These are phyloP conservation scores for Trypanosomatidae sp. DNA, from an alignment of 208 protist species.

Conservation along the genomic window DNA sequence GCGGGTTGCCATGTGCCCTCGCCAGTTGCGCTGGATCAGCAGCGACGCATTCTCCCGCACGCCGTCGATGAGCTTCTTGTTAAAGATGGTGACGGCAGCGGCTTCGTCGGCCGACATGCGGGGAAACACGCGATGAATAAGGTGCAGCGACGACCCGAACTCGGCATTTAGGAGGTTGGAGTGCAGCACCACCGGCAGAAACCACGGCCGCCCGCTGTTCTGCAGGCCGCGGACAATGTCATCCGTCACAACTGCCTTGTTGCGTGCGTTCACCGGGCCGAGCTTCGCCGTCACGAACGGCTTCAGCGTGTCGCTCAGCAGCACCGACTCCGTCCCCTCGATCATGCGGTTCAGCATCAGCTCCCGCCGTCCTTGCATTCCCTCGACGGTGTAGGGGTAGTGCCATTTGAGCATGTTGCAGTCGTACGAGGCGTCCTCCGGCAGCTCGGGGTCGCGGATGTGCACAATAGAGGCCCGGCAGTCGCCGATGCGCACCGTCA, in stretches of 20 bases:
- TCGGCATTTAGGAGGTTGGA: conserved; percentile 78
- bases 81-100: conserved; percentile 70
- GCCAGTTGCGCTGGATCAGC: conserved; percentile 86
- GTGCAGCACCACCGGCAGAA: conserved; percentile 70
- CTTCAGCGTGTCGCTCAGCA: conserved; percentile 70
- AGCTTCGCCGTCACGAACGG: conserved; percentile 69
- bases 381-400: conserved; percentile 77
- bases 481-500: conserved; percentile 86
- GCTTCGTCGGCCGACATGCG: conserved; percentile 66
- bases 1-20: conserved; percentile 38
- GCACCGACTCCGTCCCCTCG: conserved; percentile 67
- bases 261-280: conserved; percentile 50
- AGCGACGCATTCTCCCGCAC: conserved; percentile 67
- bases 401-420: conserved; percentile 87
- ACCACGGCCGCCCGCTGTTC: conserved; percentile 74
- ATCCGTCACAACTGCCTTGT: conserved; percentile 44
- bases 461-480: conserved; percentile 80
- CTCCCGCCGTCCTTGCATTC: conserved; percentile 60
- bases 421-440: conserved; percentile 72
- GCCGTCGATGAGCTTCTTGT: conserved; percentile 55
- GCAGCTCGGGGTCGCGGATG: conserved; percentile 67
- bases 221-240: conserved; percentile 66
- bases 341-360: conserved; percentile 83
- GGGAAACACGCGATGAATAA: conserved; percentile 66
- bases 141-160: conserved; percentile 74